Evolutionary conservation across 2,329 filamentous ascomycete genomes (phyloP), one percentile per base, ranked within the genome.

Genomic region (Eutypa lata): DNA sequence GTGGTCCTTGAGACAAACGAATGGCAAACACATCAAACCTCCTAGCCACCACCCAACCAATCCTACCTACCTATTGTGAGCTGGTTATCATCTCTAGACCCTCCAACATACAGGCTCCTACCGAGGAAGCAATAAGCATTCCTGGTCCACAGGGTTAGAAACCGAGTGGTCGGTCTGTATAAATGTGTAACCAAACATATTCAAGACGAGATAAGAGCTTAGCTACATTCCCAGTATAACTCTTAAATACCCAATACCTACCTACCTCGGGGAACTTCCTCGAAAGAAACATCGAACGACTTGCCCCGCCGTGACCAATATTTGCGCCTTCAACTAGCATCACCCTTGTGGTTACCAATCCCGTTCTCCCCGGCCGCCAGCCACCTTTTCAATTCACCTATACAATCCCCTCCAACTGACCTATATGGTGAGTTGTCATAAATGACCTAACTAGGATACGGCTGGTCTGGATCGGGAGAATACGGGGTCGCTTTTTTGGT

Each of bases 1-100:
- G 19, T 31, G 42, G 37, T 38, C 24, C 31, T 51, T 57, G 52
- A 65, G 59, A 65, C 64, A 63, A 33, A 46, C 50, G 38, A 53
- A 53, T 33, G 13, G 33, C 19, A 40, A 26, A 38, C 47, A 26
- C 47, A 22, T 40, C 47, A 49, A 49, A 26, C 35, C 16, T 14
- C 47, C 37, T 35, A 40, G 7, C 47, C n/a, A 31, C 26, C 31
- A 3, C 19, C 19, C 38, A 40, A 26, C 16, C 37, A 21, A 18
- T n/a, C 24, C 33, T 11, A 7, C 38, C 21, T 8, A 7, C 2
- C 42, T 45, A 45, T 45, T 45, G 14, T 14, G n/a, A n/a, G n/a
- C n/a, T n/a, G n/a, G n/a, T n/a, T n/a, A n/a, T n/a, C n/a, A n/a
- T n/a, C n/a, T n/a, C n/a, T n/a, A n/a, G n/a, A n/a, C n/a, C n/a